Percentiles rank a stretch among this genome's conserved stretches.
Evolutionary conservation across 225 moss, liverwort and hornwort species (phyloP).

Genomic region (Physcomitrium patens): DNA sequence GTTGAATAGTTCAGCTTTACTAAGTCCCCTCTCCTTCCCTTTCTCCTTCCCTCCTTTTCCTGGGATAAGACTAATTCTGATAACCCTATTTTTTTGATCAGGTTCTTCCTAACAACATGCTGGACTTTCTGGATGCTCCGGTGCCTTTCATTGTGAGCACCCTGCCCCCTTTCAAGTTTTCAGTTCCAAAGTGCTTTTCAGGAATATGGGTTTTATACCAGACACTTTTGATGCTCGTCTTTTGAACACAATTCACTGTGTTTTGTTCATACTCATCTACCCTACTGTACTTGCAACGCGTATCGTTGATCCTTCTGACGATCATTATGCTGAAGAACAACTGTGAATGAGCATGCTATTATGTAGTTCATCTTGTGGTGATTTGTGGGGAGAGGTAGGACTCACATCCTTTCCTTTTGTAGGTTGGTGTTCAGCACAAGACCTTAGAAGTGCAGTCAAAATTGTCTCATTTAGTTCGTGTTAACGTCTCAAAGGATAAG

Average conservation of each 20-base stretch:
- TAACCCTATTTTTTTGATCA: constrained; percentile 34
- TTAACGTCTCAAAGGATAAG: constrained; percentile 95
- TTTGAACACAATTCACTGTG: constrained; percentile 4
- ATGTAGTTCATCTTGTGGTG: neutral
- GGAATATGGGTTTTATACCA: no score
- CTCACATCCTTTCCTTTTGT: constrained; percentile 26
- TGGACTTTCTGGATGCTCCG: constrained; percentile 97
- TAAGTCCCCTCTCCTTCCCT: no score
- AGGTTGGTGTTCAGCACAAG: constrained; percentile 96
- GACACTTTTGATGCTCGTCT: no score
- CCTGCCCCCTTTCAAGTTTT: constrained; percentile 15
- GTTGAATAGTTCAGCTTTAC: no score
- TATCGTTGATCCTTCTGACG: neutral
- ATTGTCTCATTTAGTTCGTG: constrained; percentile 77
- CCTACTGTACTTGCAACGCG: neutral
- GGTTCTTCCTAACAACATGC: constrained; percentile 93
- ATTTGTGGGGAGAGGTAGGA: constrained; percentile 1
- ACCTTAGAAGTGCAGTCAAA: constrained; percentile 81
- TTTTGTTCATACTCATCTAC: neutral
- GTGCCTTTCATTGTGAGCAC: constrained; percentile 90
- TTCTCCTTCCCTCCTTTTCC: no score
- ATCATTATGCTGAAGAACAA: neutral
- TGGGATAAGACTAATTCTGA: neutral
- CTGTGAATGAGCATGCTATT: neutral
- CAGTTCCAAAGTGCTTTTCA: neutral